These are phyloP conservation scores for Amesomyces nigricolor DNA, from an alignment of 2,329 filamentous ascomycete genomes.

Conservation along the genomic window DNA sequence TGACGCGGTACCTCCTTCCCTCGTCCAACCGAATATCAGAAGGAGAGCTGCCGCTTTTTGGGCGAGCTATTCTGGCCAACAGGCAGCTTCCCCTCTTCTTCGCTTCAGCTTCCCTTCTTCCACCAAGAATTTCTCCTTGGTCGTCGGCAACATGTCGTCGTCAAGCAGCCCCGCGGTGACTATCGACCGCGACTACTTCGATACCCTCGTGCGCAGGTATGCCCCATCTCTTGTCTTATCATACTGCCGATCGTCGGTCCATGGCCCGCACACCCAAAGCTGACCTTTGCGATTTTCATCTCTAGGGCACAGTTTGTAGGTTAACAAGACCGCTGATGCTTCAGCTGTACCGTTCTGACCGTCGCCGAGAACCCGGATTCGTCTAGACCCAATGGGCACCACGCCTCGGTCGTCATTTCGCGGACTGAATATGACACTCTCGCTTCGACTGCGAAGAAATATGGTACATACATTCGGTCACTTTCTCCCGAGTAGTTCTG, in stretches of 20 bases:
- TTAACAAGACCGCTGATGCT: constrained; percentile 17
- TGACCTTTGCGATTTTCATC: constrained; percentile 11
- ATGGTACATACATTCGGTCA: constrained; percentile 38
- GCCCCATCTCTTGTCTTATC: constrained; percentile 25
- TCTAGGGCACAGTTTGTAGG: constrained; percentile 45
- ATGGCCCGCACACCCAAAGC: constrained; percentile 5
- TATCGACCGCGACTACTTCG: constrained; percentile 55
- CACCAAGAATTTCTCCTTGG: constrained; percentile 14
- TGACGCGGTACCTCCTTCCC: constrained; percentile 5
- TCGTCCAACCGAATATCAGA: constrained; percentile 3
- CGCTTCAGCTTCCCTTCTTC: constrained; percentile 18
- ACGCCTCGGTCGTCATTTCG: constrained; percentile 43
- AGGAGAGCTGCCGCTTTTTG: constrained; percentile 8
- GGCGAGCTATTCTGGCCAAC: constrained; percentile 8
- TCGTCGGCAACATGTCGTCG: constrained; percentile 20
- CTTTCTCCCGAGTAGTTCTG: background rate
- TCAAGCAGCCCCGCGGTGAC: constrained; percentile 38
- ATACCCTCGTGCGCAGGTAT: constrained; percentile 57
- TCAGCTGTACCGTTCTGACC: constrained; percentile 8
- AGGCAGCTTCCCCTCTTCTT: constrained; percentile 1
- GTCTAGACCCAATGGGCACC: constrained; percentile 12
- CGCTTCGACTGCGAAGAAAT: constrained; percentile 46
- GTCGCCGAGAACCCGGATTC: constrained; percentile 18
- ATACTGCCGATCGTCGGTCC: background rate
- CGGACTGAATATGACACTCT: constrained; percentile 58